These are phyloP conservation scores for Hansfordia pulvinata DNA, from an alignment of 2,329 filamentous ascomycete genomes.

Conservation along the genomic window DNA sequence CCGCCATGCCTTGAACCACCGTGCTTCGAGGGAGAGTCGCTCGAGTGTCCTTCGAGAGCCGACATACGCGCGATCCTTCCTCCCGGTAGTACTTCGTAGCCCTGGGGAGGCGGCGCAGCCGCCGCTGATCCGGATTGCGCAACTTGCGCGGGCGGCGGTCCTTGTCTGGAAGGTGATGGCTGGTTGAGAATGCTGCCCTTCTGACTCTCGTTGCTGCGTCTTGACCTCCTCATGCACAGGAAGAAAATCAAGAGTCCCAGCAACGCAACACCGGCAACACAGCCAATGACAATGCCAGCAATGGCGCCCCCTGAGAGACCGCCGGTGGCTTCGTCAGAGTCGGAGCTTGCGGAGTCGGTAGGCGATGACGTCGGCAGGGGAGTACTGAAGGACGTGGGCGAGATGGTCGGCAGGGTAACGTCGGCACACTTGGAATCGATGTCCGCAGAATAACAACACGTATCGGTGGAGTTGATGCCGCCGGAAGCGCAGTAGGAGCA, in stretches of 20 bases:
- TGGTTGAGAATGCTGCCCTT: conserved; percentile 77
- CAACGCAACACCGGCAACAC: conserved; percentile 55
- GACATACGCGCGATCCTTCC: conserved; percentile 93
- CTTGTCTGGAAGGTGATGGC: conserved; percentile 57
- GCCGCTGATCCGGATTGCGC: no score
- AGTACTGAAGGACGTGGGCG: conserved; percentile 48
- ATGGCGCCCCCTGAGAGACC: conserved; percentile 71
- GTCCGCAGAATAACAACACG: conserved; percentile 78
- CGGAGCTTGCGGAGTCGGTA: no score
- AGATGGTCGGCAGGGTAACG: conserved; percentile 67
- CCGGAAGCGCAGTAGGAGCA: conserved; percentile 78
- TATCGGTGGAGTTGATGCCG: conserved; percentile 84
- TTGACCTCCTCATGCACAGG: conserved; percentile 46
- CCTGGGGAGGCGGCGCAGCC: conserved; percentile 23
- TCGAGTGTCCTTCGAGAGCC: conserved; percentile 66
- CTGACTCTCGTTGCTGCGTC: conserved; percentile 39
- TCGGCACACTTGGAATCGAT: conserved; percentile 59
- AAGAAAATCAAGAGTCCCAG: conserved; percentile 53
- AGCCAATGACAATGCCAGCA: conserved; percentile 79
- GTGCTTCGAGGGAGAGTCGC: conserved; percentile 42
- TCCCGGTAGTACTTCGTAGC: conserved; percentile 67
- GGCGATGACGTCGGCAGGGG: conserved; percentile 6
- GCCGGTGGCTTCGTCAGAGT: conserved; percentile 5
- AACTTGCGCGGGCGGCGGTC: conserved; percentile 25
- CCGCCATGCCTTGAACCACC: conserved; percentile 20